Base-by-base conservation (phyloP, 2,329 filamentous ascomycete species). In the Alternaria brassicae region DNA sequence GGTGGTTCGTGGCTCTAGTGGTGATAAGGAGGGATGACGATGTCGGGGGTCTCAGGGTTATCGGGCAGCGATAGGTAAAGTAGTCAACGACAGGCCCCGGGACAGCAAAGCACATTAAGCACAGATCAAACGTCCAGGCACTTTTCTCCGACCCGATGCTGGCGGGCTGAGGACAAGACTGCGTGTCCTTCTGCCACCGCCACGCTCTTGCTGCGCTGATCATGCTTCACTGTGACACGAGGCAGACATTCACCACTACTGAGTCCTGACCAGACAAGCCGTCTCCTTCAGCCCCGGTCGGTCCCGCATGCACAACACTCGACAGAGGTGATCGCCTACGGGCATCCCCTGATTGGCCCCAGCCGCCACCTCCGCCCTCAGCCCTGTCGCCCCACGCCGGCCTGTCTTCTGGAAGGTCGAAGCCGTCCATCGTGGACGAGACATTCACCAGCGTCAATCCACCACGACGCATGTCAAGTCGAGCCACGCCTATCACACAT, bases 11-110 rank as follows among this genome's bases (percentile, higher is more conserved):
- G 53, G 58, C 48, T 32, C 47, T 48, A 41, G 58, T 40, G 51
- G 58, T 51, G 36, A 50, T 48, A 45, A 50, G 45, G 40, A 50
- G 41, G 56, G 17, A 53, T 44, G 56, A 53, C 32, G 47, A 40
- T 12, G 56, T 45, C 39, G 51, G 44, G 44, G 37, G n/a, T 48
- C 30, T 48, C 47, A 62, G 63, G 56, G 67, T 51, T 62, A 66
- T 65, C 60, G 53, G 62, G 48, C 30, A 47, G 51, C 57, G 67
- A 65, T 61, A 61, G 60, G 56, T 63, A 63, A 63, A 58, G 37
- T 40, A 23, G 23, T 40, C 60, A 61, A 55, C 45, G 52, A 23
- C 57, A 47, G 37, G 37, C 19, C 32, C 23, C 27, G 39, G 23
- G 27, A 36, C 19, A 40, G 21, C 25, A 58, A 12, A 48, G 49